These are phyloP conservation scores for Tephrocybe sp. DNA, from an alignment of 768 basidiomycete genomes.

Conservation along the genomic window DNA sequence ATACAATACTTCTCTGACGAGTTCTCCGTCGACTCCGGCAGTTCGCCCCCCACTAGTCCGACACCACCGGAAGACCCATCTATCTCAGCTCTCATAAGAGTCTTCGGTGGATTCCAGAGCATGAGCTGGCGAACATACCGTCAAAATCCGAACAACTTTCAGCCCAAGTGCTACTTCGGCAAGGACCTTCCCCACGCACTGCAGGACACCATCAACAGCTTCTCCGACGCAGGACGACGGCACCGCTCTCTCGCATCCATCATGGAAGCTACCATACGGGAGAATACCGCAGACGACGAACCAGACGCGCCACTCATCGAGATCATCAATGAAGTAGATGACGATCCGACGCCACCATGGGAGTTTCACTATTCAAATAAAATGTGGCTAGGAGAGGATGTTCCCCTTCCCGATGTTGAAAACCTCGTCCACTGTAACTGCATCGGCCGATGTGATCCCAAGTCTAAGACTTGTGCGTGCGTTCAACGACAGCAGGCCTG, in stretches of 20 bases:
- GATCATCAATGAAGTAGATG: constrained; percentile 68
- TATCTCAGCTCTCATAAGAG: constrained; percentile 5
- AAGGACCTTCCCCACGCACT: constrained; percentile 60
- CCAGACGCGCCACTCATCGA: constrained; percentile 66
- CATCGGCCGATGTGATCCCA: constrained; percentile 72
- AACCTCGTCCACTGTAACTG: constrained; percentile 72
- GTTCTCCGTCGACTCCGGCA: background rate
- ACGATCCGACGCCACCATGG: constrained; percentile 73
- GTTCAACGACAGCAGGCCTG: constrained; percentile 52
- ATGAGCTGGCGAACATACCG: constrained; percentile 39
- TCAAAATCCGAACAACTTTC: constrained; percentile 32
- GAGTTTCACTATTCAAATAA: constrained; percentile 88
- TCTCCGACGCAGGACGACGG: constrained; percentile 38
- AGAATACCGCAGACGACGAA: constrained; percentile 68
- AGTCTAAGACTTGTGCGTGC: constrained; percentile 73
- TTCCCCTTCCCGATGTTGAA: constrained; percentile 62
- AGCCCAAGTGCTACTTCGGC: constrained; percentile 33
- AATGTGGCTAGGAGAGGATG: constrained; percentile 71
- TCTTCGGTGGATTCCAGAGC: constrained; percentile 33
- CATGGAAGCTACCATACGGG: constrained; percentile 64
- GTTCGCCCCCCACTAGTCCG: constrained; percentile 10
- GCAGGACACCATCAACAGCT: constrained; percentile 65
- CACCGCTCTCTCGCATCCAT: constrained; percentile 48
- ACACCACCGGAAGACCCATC: constrained; percentile 11
- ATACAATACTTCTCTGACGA: constrained; percentile 4